Evolutionary conservation across 2,329 filamentous ascomycete genomes (phyloP).

Genomic region (Ophiosphaerella korrae): DNA sequence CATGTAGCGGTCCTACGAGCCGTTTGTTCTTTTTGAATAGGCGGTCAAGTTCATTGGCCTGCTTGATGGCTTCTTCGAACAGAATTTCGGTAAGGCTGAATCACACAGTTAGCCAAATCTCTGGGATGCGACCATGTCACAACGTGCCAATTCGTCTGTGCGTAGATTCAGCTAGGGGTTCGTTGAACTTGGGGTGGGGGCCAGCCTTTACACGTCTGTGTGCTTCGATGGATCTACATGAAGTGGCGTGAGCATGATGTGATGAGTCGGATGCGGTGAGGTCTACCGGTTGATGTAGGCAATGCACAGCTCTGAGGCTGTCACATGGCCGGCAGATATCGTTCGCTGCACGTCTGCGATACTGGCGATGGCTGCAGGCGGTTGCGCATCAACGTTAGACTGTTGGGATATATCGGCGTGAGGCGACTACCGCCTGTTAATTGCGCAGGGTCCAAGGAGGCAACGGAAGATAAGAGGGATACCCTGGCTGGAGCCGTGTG

Average conservation of each 20-base stretch:
- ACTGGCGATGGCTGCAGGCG: conserved; percentile 18
- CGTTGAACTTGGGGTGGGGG: not conserved
- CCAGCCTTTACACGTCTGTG: conserved; percentile 31
- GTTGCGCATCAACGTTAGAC: conserved; percentile 2
- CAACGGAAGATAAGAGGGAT: not conserved
- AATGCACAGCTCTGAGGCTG: conserved; percentile 33
- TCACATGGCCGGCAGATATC: conserved; percentile 34
- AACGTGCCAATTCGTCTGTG: conserved; percentile 50
- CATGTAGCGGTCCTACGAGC: conserved; percentile 54
- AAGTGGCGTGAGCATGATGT: conserved; percentile 44
- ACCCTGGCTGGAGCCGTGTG: conserved; percentile 9
- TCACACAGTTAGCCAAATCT: conserved; percentile 45
- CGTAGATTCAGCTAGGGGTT: conserved; percentile 24
- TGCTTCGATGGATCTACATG: conserved; percentile 35
- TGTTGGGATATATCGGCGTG: conserved; percentile 13
- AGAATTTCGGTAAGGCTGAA: conserved; percentile 55
- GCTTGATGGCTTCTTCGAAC: conserved; percentile 50
- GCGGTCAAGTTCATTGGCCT: conserved; percentile 50
- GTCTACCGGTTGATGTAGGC: conserved; percentile 40
- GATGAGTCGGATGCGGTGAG: conserved; percentile 15
- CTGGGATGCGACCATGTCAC: conserved; percentile 53
- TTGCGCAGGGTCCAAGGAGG: not conserved
- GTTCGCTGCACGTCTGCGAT: conserved; percentile 27
- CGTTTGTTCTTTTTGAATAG: conserved; percentile 43
- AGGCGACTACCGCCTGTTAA: conserved; percentile 21